phyloP scores from a whole-genome alignment of 371 early-diverging fungal species.

The Mortierella sp. region DNA sequence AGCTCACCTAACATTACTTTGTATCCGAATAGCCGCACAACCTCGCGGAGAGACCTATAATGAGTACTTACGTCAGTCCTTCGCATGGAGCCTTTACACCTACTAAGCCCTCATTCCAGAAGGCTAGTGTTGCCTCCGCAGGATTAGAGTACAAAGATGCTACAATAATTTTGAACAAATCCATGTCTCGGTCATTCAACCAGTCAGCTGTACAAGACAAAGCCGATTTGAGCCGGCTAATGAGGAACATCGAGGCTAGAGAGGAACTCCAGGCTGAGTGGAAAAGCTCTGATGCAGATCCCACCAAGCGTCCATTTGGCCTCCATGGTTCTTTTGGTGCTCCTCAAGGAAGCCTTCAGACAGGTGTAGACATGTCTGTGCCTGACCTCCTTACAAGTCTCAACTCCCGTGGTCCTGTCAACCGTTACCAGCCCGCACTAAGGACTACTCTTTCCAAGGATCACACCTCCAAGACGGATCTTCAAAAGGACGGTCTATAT shows the following conservation, averaged over 20 bases:
- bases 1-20: not conserved
- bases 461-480: slow-evolving; percentile 54
- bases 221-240: slow-evolving; percentile 33
- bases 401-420: slow-evolving; percentile 33
- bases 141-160: slow-evolving; percentile 34
- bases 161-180: slow-evolving; percentile 46
- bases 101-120: slow-evolving; percentile 30
- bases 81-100: slow-evolving; percentile 21
- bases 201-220: slow-evolving; percentile 40
- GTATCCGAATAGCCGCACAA: slow-evolving; percentile 20
- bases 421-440: slow-evolving; percentile 49
- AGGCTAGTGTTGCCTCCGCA: slow-evolving; percentile 10
- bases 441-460: slow-evolving; percentile 57
- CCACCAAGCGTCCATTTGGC: slow-evolving; percentile 36
- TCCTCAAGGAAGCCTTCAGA: slow-evolving; percentile 26
- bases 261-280: slow-evolving; percentile 49
- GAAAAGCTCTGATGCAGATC: slow-evolving; percentile 37
- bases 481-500: slow-evolving; percentile 52
- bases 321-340: slow-evolving; percentile 37
- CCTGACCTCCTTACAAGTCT: slow-evolving; percentile 37
- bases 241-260: slow-evolving; percentile 48
- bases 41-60: slow-evolving; percentile 31
- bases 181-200: slow-evolving; percentile 48
- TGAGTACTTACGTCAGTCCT: slow-evolving; percentile 47
- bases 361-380: slow-evolving; percentile 30